Evolutionary conservation across 2,329 filamentous ascomycete species (phyloP).

Genomic region (Mycosphaerella arachidis): DNA sequence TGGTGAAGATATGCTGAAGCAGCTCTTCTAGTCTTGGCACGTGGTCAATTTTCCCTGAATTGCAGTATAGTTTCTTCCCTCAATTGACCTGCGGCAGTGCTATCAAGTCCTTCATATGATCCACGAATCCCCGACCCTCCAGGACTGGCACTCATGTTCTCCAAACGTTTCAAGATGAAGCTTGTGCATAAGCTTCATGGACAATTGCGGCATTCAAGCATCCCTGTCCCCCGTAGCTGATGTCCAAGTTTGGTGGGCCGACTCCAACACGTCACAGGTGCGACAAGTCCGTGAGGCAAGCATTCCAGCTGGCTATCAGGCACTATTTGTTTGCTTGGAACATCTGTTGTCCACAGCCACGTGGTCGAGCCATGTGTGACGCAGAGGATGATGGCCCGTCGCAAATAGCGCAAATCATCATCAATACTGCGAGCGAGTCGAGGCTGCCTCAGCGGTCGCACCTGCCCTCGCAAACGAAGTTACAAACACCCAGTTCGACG

Average conservation of each 20-base stretch:
- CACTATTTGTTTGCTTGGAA: not conserved
- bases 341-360: not conserved
- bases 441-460: not conserved
- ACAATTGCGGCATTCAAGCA: not conserved
- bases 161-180: not conserved
- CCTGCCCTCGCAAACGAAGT: not conserved
- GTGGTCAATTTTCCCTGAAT: not conserved
- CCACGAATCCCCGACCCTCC: not conserved
- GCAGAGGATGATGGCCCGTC: not conserved
- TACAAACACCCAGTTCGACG: not conserved
- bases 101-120: not conserved
- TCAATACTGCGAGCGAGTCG: not conserved
- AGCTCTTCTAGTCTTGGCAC: slow-evolving; percentile 3
- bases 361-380: not conserved
- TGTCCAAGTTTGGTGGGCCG: not conserved
- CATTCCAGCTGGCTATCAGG: not conserved
- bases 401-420: not conserved
- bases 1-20: slow-evolving; percentile 11
- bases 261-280: not conserved
- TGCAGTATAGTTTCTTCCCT: not conserved
- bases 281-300: not conserved
- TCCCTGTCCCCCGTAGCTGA: not conserved
- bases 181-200: not conserved
- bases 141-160: not conserved
- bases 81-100: not conserved